Conservation (phyloP, 2,329 filamentous ascomycete genomes). For the Calonectria hawksworthii region DNA sequence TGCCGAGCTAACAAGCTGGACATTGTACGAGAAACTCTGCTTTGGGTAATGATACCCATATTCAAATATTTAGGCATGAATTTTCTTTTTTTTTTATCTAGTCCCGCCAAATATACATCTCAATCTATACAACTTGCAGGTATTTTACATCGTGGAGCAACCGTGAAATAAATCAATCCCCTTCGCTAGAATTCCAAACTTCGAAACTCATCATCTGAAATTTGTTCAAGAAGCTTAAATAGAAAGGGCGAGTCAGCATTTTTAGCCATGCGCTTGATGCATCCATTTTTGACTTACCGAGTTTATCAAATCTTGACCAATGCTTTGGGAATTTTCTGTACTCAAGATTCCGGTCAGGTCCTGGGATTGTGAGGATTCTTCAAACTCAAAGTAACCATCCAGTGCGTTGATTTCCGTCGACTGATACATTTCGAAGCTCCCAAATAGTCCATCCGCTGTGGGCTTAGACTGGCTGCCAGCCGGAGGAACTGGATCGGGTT, state of each 20-base stretch:
- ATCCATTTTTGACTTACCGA: not conserved
- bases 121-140: not conserved
- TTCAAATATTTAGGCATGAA: not conserved
- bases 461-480: not conserved
- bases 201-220: not conserved
- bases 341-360: not conserved
- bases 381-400: conserved; percentile 28
- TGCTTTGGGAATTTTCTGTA: not conserved
- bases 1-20: not conserved
- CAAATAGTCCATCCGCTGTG: not conserved
- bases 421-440: not conserved
- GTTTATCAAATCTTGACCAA: conserved; percentile 16
- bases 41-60: not conserved
- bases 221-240: conserved; percentile 16
- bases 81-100: not conserved
- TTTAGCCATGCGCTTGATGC: too few relatives aligned
- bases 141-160: not conserved
- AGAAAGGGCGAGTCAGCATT: not conserved
- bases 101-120: not conserved
- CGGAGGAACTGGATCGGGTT: not conserved
- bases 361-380: not conserved
- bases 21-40: not conserved
- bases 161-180: not conserved
- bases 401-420: not conserved
- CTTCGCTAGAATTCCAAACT: not conserved